phyloP scores from a whole-genome alignment of 805 yeast genomes.

The Saccharomycopsis olivae region DNA sequence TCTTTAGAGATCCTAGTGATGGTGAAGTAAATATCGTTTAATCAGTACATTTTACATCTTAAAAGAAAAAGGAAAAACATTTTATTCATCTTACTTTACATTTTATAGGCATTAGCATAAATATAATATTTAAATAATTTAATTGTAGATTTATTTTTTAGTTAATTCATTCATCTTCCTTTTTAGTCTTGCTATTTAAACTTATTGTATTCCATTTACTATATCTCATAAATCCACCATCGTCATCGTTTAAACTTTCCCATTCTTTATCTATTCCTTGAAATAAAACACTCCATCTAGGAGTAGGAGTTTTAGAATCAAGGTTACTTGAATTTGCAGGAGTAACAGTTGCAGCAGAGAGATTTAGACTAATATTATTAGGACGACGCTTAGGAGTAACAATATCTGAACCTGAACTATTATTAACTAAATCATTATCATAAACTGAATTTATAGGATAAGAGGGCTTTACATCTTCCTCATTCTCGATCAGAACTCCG shows the following conservation, averaged over 20 bases:
- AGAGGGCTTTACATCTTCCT: too few relatives aligned
- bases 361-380: not conserved
- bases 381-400: not conserved
- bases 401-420: not conserved
- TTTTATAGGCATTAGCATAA: too few relatives aligned
- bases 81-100: too few relatives aligned
- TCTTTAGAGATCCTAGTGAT: not conserved
- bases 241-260: slow-evolving; percentile 16
- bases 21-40: not conserved
- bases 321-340: slow-evolving; percentile 1
- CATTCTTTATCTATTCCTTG: slow-evolving; percentile 18
- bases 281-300: slow-evolving; percentile 17
- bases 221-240: slow-evolving; percentile 14
- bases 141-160: too few relatives aligned
- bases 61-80: too few relatives aligned
- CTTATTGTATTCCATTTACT: slow-evolving; percentile 14
- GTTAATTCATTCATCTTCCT: not conserved
- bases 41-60: too few relatives aligned
- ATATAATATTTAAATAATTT: too few relatives aligned
- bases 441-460: too few relatives aligned
- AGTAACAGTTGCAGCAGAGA: not conserved
- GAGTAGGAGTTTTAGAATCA: slow-evolving; percentile 11
- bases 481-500: too few relatives aligned
- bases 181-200: not conserved
- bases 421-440: too few relatives aligned